Percentiles rank a stretch among this genome's conserved stretches.
phyloP scores from a whole-genome alignment of 257 asterid genomes.

The Penstemon eatonii region DNA sequence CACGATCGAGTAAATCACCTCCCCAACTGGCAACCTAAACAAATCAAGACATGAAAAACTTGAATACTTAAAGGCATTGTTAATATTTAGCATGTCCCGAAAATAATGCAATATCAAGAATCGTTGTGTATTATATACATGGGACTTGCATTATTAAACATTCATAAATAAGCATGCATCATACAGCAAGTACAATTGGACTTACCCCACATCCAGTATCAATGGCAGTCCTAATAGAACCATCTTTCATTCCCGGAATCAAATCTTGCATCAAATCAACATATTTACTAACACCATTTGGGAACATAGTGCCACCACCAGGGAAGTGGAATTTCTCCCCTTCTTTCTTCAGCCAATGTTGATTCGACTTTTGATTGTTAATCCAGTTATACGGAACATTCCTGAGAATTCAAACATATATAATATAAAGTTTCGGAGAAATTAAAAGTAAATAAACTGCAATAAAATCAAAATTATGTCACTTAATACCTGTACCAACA shows the following conservation, averaged over 20 bases:
- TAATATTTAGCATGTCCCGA: not conserved
- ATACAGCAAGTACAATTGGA: slow-evolving; percentile 6
- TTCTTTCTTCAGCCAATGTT: slow-evolving; percentile 58
- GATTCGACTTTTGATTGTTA: slow-evolving; percentile 49
- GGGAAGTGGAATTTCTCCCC: slow-evolving; percentile 59
- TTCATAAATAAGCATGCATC: not conserved
- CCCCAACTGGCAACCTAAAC: slow-evolving; percentile 65
- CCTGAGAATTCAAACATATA: slow-evolving; percentile 33
- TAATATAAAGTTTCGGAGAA: slow-evolving; percentile 7
- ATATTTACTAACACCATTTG: slow-evolving; percentile 45
- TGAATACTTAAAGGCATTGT: not conserved
- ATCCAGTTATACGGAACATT: slow-evolving; percentile 66
- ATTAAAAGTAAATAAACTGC: not conserved
- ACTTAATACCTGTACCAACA: slow-evolving; percentile 83
- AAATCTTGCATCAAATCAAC: slow-evolving; percentile 50
- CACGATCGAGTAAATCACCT: slow-evolving; percentile 52
- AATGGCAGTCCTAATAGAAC: slow-evolving; percentile 53
- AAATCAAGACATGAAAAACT: not conserved
- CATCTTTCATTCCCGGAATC: slow-evolving; percentile 55
- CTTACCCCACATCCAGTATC: slow-evolving; percentile 73
- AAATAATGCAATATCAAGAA: not conserved
- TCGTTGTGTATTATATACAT: not conserved
- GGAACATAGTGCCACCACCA: slow-evolving; percentile 65
- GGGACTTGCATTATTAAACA: not conserved
- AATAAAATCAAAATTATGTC: not conserved